phyloP scores from a whole-genome alignment of 768 basidiomycete species.

The Rhodotorula sphaerocarpa region DNA sequence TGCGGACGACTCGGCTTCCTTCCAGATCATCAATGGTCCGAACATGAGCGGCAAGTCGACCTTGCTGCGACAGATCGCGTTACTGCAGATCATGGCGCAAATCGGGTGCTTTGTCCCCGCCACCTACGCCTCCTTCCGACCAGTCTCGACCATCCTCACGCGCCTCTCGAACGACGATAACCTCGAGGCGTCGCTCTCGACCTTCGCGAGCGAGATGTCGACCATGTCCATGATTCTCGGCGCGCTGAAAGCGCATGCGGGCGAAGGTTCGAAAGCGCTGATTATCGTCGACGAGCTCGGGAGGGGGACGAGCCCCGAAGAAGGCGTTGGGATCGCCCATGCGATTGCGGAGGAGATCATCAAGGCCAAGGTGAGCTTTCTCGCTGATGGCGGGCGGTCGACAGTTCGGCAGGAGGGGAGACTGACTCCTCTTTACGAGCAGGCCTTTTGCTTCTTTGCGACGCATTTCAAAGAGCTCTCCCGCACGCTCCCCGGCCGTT shows the following conservation, averaged over 20 bases:
- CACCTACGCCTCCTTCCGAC: conserved; percentile 79
- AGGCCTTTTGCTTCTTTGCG: conserved; percentile 85
- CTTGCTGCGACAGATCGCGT: conserved; percentile 75
- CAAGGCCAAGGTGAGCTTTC: conserved; percentile 59
- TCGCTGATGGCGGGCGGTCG: too few species aligned
- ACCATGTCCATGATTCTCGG: conserved; percentile 47
- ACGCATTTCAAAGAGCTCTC: conserved; percentile 67
- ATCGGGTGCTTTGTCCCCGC: conserved; percentile 59
- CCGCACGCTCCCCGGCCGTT: conserved; percentile 58
- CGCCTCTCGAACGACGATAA: conserved; percentile 91
- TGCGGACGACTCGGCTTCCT: conserved; percentile 69
- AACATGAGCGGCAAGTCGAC: conserved; percentile 63
- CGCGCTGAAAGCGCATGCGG: conserved; percentile 61
- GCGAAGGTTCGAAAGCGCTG: conserved; percentile 50
- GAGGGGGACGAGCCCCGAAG: conserved; percentile 68
- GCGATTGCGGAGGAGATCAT: conserved; percentile 51
- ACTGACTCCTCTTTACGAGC: too few species aligned
- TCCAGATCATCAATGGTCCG: conserved; percentile 60
- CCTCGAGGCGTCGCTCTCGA: conserved; percentile 78
- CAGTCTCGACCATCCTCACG: conserved; percentile 74
- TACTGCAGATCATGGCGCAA: conserved; percentile 67
- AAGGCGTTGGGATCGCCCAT: conserved; percentile 52
- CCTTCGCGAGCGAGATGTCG: conserved; percentile 92
- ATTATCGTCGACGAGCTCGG: conserved; percentile 88
- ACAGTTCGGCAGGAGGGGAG: too few species aligned